Percentiles rank a stretch among this genome's conserved stretches.
phyloP scores from a whole-genome alignment of 352 stramenopile genomes.

The Pythium scleroteichum region DNA sequence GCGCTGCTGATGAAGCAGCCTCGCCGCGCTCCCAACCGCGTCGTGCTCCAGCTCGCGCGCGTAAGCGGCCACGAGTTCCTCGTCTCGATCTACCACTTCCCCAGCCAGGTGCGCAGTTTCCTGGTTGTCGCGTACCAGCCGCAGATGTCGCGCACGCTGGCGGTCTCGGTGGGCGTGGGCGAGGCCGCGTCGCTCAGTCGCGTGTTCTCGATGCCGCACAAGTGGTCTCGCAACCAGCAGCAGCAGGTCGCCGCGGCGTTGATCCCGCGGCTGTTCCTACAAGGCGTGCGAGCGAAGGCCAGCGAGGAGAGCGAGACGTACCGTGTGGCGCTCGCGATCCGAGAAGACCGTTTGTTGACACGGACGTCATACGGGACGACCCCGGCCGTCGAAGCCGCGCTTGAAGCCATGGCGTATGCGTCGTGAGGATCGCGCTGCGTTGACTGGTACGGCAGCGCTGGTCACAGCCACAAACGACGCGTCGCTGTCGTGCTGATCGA shows the following conservation, averaged over 20 bases:
- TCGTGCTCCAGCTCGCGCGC: constrained; percentile 35
- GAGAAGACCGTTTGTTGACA: constrained; percentile 34
- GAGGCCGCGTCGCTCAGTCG: constrained; percentile 42
- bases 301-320: constrained; percentile 13
- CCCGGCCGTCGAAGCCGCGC: too few species aligned
- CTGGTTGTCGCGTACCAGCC: constrained; percentile 54
- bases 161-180: constrained; percentile 39
- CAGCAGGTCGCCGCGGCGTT: constrained; percentile 39
- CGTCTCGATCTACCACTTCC: constrained; percentile 67
- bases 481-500: too few species aligned
- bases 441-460: too few species aligned
- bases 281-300: constrained; percentile 15
- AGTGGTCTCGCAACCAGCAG: constrained; percentile 50
- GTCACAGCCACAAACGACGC: too few species aligned
- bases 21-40: constrained; percentile 44
- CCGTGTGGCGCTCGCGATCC: constrained; percentile 42
- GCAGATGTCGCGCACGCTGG: constrained; percentile 37
- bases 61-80: constrained; percentile 47
- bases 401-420: too few species aligned
- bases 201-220: constrained; percentile 42
- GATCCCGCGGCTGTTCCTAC: constrained; percentile 36
- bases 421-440: too few species aligned
- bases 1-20: constrained; percentile 46
- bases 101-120: constrained; percentile 56
- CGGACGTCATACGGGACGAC: too few species aligned